Conservation (phyloP, 2,329 filamentous ascomycete genomes). For the Pseudogymnoascus sp. region DNA sequence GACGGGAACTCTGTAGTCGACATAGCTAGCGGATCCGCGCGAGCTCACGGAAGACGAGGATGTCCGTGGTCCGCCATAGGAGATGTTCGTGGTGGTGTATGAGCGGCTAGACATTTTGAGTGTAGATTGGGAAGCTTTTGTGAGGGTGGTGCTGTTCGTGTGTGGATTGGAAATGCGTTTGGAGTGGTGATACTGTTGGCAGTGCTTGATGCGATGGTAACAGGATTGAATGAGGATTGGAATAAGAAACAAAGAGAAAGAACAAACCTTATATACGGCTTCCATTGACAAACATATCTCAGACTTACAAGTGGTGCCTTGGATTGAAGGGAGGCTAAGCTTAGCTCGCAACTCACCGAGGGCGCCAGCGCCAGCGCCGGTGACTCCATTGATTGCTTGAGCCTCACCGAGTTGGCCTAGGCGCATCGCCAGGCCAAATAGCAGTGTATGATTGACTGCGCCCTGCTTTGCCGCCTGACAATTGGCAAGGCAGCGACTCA, state of each 20-base stretch:
- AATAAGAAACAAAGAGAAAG: neutral
- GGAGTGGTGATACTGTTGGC: neutral
- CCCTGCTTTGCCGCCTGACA: neutral
- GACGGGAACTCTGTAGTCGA: neutral
- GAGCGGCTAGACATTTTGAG: neutral
- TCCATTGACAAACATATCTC: neutral
- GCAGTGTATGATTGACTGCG: neutral
- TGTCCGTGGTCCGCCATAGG: neutral
- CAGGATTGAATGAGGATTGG: neutral
- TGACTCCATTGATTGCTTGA: constrained; percentile 8
- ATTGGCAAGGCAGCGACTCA: constrained; percentile 8
- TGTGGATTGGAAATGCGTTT: neutral
- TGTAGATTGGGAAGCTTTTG: neutral
- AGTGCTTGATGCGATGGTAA: neutral
- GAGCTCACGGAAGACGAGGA: neutral
- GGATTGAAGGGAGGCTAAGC: constrained; percentile 7
- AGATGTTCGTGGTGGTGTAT: neutral
- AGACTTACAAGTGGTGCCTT: constrained; percentile 1
- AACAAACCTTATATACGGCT: constrained; percentile 1
- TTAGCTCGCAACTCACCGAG: neutral
- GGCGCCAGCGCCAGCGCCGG: neutral
- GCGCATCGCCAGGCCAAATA: constrained; percentile 4
- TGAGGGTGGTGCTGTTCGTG: neutral
- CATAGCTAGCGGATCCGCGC: neutral
- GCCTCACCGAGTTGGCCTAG: neutral